phyloP scores from a whole-genome alignment of 805 yeast species.

The Sugiyamaella floridensis region DNA sequence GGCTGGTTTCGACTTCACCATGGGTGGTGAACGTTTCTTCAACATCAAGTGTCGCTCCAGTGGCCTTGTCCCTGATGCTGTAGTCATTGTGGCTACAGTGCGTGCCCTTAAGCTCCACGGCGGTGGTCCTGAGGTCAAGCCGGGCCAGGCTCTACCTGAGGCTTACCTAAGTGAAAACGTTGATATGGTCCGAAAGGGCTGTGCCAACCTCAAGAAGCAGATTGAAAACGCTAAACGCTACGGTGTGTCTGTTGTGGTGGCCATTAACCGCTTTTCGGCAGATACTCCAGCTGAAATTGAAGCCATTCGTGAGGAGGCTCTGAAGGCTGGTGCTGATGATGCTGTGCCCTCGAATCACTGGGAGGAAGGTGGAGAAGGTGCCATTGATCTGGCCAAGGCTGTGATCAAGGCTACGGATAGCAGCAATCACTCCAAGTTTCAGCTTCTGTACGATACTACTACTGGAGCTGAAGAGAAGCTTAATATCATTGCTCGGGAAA shows the following conservation, averaged over 20 bases:
- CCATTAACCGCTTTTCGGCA: slow-evolving; percentile 79
- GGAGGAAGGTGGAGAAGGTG: slow-evolving; percentile 94
- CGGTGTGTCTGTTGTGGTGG: slow-evolving; percentile 90
- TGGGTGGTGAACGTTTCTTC: slow-evolving; percentile 98
- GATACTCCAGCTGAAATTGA: slow-evolving; percentile 78
- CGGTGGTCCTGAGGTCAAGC: slow-evolving; percentile 94
- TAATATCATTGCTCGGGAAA: slow-evolving; percentile 66
- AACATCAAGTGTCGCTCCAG: slow-evolving; percentile 93
- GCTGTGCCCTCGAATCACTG: slow-evolving; percentile 91
- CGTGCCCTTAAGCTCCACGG: slow-evolving; percentile 97
- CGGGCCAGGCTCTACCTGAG: slow-evolving; percentile 79
- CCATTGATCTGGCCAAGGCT: slow-evolving; percentile 73
- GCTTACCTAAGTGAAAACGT: slow-evolving; percentile 78
- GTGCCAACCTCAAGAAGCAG: slow-evolving; percentile 85
- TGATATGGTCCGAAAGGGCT: slow-evolving; percentile 69
- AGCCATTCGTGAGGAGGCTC: slow-evolving; percentile 69
- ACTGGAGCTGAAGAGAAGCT: slow-evolving; percentile 75
- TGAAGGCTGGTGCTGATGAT: slow-evolving; percentile 86
- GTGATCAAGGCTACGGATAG: slow-evolving; percentile 54
- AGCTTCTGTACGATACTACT: slow-evolving; percentile 59
- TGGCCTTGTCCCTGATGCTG: slow-evolving; percentile 80
- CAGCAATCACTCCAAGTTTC: slow-evolving; percentile 38
- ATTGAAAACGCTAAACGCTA: slow-evolving; percentile 76
- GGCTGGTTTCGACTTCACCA: slow-evolving; percentile 97
- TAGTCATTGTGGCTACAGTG: slow-evolving; percentile 91